A percentile compares a stretch with the other conserved stretches of the same genome.
phyloP scores from a whole-genome alignment of 2,329 filamentous ascomycete species.

The Coniochaeta sp. region DNA sequence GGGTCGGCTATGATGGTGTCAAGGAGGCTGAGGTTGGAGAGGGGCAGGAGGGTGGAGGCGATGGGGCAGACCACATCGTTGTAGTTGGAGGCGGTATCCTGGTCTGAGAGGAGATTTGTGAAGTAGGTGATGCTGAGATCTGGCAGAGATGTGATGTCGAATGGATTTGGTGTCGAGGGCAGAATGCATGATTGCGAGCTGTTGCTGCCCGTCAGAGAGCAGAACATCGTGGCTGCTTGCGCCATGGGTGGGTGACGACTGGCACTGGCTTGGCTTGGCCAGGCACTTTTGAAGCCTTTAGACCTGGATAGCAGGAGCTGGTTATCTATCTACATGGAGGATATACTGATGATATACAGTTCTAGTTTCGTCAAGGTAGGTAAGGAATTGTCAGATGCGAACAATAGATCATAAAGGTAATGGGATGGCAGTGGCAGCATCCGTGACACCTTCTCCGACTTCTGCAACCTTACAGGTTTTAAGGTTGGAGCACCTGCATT shows the following conservation, averaged over 20 bases:
- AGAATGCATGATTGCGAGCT: neutral
- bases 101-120: conserved; percentile 1
- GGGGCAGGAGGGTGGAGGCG: conserved; percentile 6
- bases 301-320: neutral
- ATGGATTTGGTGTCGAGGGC: neutral
- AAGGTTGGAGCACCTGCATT: neutral
- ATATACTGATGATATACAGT: neutral
- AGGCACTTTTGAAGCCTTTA: neutral
- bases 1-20: conserved; percentile 4
- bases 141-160: conserved; percentile 4
- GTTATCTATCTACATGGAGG: neutral
- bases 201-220: neutral
- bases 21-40: conserved; percentile 5
- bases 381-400: neutral
- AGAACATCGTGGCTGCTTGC: neutral
- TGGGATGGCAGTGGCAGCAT: neutral
- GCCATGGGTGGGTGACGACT: neutral
- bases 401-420: too few relatives aligned
- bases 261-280: neutral
- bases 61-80: conserved; percentile 1
- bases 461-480: neutral
- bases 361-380: neutral
- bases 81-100: conserved; percentile 1
- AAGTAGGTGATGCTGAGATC: conserved; percentile 7
- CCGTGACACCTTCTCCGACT: neutral